phyloP scores from a whole-genome alignment of 495 filamentous ascomycete genomes.

The Podospora tetraspora region DNA sequence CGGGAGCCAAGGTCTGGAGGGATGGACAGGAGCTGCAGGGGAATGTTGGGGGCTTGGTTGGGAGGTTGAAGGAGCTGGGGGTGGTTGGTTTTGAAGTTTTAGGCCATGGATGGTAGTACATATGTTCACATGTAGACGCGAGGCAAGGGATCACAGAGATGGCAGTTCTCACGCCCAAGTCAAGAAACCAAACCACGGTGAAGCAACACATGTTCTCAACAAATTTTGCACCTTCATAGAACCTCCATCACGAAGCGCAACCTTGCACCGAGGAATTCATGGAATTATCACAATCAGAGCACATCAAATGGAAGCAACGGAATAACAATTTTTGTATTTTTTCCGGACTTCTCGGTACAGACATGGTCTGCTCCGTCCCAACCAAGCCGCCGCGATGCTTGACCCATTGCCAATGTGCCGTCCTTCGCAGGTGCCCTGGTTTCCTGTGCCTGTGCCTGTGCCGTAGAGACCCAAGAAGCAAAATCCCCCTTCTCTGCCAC shows the following conservation, averaged over 20 bases:
- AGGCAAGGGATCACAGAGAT: no score
- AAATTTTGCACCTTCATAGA: no score
- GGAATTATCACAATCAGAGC: no score
- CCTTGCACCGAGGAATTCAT: no score
- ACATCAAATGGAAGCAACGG: not conserved
- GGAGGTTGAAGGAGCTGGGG: conserved; percentile 28
- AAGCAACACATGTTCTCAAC: no score
- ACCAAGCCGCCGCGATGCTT: conserved; percentile 26
- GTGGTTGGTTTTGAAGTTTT: conserved; percentile 52
- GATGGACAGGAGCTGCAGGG: conserved; percentile 70
- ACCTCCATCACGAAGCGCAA: no score
- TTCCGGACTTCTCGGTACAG: not conserved
- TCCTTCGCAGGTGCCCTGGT: conserved; percentile 21
- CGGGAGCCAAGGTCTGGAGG: conserved; percentile 69
- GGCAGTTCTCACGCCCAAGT: no score
- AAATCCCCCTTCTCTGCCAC: conserved; percentile 21
- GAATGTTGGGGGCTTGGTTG: conserved; percentile 39
- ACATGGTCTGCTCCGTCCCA: conserved; percentile 13
- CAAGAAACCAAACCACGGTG: no score
- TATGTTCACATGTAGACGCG: no score
- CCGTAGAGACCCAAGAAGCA: conserved; percentile 27
- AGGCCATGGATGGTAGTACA: not conserved
- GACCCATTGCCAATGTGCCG: conserved; percentile 18
- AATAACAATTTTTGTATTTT: not conserved
- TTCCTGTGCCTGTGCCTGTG: conserved; percentile 21